phyloP scores from a whole-genome alignment of 2,329 filamentous ascomycete species.

The Escovopsis weberi region DNA sequence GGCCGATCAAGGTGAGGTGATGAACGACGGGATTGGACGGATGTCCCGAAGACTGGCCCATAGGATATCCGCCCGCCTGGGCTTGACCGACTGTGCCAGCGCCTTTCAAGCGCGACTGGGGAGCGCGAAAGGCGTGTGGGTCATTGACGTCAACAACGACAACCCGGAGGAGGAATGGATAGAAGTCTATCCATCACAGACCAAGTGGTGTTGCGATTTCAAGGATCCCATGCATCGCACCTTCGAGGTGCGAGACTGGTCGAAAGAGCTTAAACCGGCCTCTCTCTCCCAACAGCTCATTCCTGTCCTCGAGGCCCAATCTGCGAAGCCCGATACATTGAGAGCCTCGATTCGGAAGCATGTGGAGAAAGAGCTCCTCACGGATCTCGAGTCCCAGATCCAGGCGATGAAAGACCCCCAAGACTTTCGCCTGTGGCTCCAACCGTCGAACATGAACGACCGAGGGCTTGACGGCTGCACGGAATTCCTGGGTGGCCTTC shows the following conservation, averaged over 20 bases:
- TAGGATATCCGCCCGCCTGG: conserved; percentile 35
- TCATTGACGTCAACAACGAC: conserved; percentile 36
- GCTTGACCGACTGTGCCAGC: conserved; percentile 39
- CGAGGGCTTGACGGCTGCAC: conserved; percentile 25
- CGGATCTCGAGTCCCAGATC: conserved; percentile 37
- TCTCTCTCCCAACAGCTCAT: conserved; percentile 54
- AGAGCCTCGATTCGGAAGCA: conserved; percentile 31
- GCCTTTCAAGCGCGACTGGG: conserved; percentile 58
- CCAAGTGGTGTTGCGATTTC: conserved; percentile 48
- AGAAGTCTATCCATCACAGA: conserved; percentile 49
- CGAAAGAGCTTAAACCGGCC: conserved; percentile 25
- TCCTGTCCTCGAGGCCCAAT: conserved; percentile 48
- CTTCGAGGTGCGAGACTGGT: conserved; percentile 44
- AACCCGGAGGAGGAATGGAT: conserved; percentile 44
- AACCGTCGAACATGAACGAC: conserved; percentile 22
- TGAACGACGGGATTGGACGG: conserved; percentile 52
- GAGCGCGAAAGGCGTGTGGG: conserved; percentile 64
- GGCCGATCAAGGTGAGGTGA: conserved; percentile 23
- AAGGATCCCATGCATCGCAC: conserved; percentile 38
- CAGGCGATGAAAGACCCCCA: conserved; percentile 34
- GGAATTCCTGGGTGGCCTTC: conserved; percentile 35
- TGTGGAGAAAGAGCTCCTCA: conserved; percentile 33
- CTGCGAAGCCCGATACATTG: conserved; percentile 31
- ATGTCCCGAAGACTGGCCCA: conserved; percentile 48
- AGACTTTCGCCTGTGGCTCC: conserved; percentile 39